Evolutionary conservation across 169 alveolate species (phyloP).

Genomic region (Eimeria sp.): DNA sequence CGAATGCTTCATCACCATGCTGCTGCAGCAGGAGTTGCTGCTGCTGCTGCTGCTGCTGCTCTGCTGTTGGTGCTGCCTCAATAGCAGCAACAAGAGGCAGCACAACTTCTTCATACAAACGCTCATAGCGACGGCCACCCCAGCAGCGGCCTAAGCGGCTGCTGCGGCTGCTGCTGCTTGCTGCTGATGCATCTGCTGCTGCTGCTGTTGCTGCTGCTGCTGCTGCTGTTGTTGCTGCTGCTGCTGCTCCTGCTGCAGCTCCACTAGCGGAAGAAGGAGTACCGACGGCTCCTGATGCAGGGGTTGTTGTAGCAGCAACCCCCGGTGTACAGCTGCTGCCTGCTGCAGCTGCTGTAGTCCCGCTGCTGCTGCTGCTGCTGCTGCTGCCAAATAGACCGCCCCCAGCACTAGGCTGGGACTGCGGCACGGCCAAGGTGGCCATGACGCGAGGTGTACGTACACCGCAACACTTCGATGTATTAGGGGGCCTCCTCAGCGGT

Average conservation of each 20-base stretch:
- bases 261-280: too few relatives aligned
- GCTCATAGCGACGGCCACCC: conserved; percentile 16
- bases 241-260: conserved; percentile 4
- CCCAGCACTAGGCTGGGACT: conserved; percentile 31
- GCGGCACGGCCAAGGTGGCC: conserved; percentile 16
- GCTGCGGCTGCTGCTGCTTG: conserved; percentile 11
- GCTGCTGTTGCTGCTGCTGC: not conserved
- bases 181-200: too few relatives aligned
- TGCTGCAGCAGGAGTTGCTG: conserved; percentile 1
- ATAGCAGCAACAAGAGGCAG: not conserved
- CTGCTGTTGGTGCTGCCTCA: not conserved
- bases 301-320: not conserved
- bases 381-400: not conserved
- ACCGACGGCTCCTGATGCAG: not conserved
- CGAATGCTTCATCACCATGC: not conserved
- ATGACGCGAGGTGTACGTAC: not conserved
- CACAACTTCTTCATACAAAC: conserved; percentile 34
- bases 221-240: not conserved
- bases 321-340: not conserved
- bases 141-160: conserved; percentile 1
- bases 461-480: not conserved
- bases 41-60: not conserved
- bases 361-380: not conserved
- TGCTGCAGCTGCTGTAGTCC: not conserved
- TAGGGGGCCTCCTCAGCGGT: not conserved